Evolutionary conservation across 177 flowering plant species (phyloP), one percentile per base, ranked within the genome.

Genomic region (Telopea speciosissima): DNA sequence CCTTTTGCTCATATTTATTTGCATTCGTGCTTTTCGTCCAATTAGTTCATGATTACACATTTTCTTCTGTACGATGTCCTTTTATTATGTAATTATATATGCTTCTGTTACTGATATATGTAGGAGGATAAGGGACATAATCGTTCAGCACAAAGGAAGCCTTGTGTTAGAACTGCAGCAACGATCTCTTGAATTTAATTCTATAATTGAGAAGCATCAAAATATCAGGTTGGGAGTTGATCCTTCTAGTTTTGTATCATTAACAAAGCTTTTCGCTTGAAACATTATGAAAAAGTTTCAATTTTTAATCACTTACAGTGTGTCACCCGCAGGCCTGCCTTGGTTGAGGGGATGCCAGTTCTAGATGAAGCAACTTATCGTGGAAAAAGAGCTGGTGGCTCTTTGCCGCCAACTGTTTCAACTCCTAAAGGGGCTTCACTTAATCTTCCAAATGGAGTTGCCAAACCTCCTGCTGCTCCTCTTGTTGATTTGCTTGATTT

Each of bases 331-430:
- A 96, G 99, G 81, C 79, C 91, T 77, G 72, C 84, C 8, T 82
- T 96, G 81, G 84, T 93, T 70, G 99, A 96, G 80, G 84, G 93
- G 73, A 96, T 96, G 98, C 98, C 98, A 22, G 97, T 91, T 76
- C 84, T 93, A 66, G 99, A 96, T 81, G 99, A 96, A 81, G 86
- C 98, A 76, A 84, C 93, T 67, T 89, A 85, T 72, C 83, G 81
- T 76, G 89, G 86, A 76, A 90, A 84, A 77, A 91, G 83, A 74
- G 84, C 91, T 71, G 93, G 93, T 71, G 93, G 93, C 67, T 85
- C 96, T 76, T 75, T 88, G 62, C 88, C 85, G 8, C 66, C 91
- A 68, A 67, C 88, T 44, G 80, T 75, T 75, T 83, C 96, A 58
- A 78, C 85, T 54, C 80, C 93, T n/a, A 72, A 76, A 63, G 89